Conservation (phyloP, 2,329 filamentous ascomycete genomes). For the Neonectria coccinea region DNA sequence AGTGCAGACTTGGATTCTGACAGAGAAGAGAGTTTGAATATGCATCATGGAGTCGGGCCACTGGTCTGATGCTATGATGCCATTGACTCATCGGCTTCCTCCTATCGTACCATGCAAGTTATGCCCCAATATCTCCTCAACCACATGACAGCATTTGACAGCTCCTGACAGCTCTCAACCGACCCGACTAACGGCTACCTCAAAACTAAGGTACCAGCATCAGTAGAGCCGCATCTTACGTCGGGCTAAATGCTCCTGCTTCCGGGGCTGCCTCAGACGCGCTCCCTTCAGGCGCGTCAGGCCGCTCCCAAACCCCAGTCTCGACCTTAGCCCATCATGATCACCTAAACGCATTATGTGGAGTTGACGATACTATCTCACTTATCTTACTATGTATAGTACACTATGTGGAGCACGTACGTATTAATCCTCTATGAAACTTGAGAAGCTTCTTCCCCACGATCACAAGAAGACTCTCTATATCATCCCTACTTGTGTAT, state of each 20-base stretch:
- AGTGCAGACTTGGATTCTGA: neutral
- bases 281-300: slow-evolving; percentile 1
- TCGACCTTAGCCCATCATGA: too few relatives aligned
- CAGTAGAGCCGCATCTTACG: neutral
- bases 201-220: neutral
- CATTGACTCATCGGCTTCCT: neutral
- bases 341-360: too few relatives aligned
- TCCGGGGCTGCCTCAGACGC: slow-evolving; percentile 2
- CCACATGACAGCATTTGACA: neutral
- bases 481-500: neutral
- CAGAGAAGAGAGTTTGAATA: slow-evolving; percentile 6
- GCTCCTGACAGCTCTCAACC: neutral
- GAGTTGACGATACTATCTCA: too few relatives aligned
- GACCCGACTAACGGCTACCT: neutral
- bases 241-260: neutral
- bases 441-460: too few relatives aligned
- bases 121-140: slow-evolving; percentile 4
- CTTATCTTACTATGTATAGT: too few relatives aligned
- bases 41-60: neutral
- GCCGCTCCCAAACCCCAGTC: too few relatives aligned
- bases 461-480: neutral
- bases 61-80: neutral
- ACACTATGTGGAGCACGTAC: too few relatives aligned
- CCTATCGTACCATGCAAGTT: neutral
- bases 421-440: too few relatives aligned